Conservation (phyloP, 768 basidiomycete genomes). For the Holtermannia corniformis region DNA sequence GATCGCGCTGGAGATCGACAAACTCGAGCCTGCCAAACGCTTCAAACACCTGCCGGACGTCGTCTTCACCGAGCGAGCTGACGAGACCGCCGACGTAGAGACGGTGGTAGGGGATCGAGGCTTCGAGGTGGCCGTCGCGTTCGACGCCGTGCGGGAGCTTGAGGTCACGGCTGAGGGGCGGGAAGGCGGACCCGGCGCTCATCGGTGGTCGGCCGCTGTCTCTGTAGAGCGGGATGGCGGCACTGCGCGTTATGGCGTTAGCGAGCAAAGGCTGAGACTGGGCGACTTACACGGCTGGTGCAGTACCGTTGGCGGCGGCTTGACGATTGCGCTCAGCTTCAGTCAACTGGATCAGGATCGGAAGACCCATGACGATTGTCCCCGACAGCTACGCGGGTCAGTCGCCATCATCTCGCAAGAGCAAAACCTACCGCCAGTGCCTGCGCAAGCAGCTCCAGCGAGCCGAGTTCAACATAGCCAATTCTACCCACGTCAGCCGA, state of each 20-base stretch:
- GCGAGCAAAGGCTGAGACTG: background rate
- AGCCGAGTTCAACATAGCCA: slow-evolving; percentile 93
- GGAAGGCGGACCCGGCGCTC: slow-evolving; percentile 14
- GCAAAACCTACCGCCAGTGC: slow-evolving; percentile 52
- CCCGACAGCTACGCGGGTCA: slow-evolving; percentile 54
- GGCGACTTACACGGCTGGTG: slow-evolving; percentile 11
- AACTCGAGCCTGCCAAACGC: slow-evolving; percentile 97
- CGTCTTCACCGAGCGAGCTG: slow-evolving; percentile 92
- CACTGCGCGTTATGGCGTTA: slow-evolving; percentile 1
- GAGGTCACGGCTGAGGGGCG: slow-evolving; percentile 30
- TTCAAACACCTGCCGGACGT: slow-evolving; percentile 98
- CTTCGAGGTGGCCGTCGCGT: slow-evolving; percentile 47
- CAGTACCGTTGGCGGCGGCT: slow-evolving; percentile 1
- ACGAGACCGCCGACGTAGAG: slow-evolving; percentile 95
- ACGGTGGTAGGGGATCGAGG: slow-evolving; percentile 46
- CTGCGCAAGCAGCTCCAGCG: slow-evolving; percentile 81
- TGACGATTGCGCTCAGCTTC: slow-evolving; percentile 63
- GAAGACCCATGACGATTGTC: slow-evolving; percentile 95
- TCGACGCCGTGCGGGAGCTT: slow-evolving; percentile 56
- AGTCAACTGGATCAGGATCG: slow-evolving; percentile 91
- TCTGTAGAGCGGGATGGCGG: background rate
- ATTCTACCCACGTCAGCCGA: slow-evolving; percentile 53
- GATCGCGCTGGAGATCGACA: slow-evolving; percentile 66
- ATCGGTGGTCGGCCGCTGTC: slow-evolving; percentile 6
- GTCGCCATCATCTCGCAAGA: background rate